These are phyloP conservation scores for Solanum tarapatanum DNA, from an alignment of 257 asterid genomes.

Conservation along the genomic window DNA sequence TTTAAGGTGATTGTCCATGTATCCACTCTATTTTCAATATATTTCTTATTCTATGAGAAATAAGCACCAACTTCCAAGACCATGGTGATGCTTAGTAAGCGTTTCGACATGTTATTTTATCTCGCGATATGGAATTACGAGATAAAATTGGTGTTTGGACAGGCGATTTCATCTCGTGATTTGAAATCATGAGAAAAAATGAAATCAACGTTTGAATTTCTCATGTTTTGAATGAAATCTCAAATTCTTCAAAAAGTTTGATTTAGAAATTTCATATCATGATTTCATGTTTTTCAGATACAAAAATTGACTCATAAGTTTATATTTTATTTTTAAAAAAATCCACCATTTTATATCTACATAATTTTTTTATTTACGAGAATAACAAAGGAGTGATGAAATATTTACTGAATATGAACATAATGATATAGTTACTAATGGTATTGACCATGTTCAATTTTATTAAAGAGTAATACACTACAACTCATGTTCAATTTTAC, in stretches of 20 bases:
- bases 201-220: not conserved
- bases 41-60: not conserved
- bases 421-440: not conserved
- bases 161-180: too few species aligned
- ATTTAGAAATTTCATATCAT: too few species aligned
- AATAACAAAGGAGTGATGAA: not conserved
- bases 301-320: not conserved
- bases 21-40: not conserved
- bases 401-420: too few species aligned
- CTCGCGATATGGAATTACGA: not conserved
- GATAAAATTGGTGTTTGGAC: too few species aligned
- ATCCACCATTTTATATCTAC: not conserved
- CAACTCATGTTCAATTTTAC: not conserved
- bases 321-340: too few species aligned
- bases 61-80: not conserved
- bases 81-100: not conserved
- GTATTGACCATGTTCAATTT: not conserved
- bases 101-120: not conserved
- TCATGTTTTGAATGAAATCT: not conserved
- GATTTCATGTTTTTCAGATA: not conserved
- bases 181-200: too few species aligned
- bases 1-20: not conserved
- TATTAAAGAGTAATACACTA: not conserved
- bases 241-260: not conserved
- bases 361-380: too few species aligned